Evolutionary conservation across 148 eudicot species (phyloP).

Genomic region (Cornus florida): DNA sequence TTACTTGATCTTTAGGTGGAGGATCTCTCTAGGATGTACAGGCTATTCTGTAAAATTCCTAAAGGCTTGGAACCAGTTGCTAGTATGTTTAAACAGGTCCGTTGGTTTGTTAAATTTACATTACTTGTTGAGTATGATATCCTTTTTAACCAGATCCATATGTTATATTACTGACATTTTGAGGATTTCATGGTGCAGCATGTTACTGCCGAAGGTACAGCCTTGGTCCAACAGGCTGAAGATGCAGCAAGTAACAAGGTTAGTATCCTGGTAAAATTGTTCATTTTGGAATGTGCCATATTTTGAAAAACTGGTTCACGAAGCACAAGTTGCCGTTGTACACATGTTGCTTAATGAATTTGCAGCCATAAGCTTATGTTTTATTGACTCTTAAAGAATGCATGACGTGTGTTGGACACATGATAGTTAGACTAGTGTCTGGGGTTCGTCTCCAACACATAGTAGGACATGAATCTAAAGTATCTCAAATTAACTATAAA

Average conservation of each 20-base stretch:
- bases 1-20: constrained; percentile 31
- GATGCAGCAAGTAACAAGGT: constrained; percentile 59
- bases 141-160: not conserved
- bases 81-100: constrained; percentile 43
- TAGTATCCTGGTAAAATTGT: too few species aligned
- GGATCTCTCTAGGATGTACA: constrained; percentile 53
- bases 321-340: too few species aligned
- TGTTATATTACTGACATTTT: not conserved
- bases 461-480: too few species aligned
- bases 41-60: constrained; percentile 45
- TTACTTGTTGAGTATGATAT: not conserved
- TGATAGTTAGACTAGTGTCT: too few species aligned
- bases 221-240: constrained; percentile 70
- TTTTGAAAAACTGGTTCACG: too few species aligned
- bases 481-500: too few species aligned
- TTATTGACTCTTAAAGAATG: too few species aligned
- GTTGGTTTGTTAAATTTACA: not conserved
- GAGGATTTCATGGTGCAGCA: constrained; percentile 42
- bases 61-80: constrained; percentile 56
- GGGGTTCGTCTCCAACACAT: too few species aligned
- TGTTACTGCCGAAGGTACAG: constrained; percentile 57
- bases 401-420: too few species aligned
- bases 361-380: too few species aligned
- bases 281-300: too few species aligned
- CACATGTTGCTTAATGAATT: too few species aligned